phyloP scores from a whole-genome alignment of 2,329 filamentous ascomycete species.

The Pseudogymnoascus sp. region DNA sequence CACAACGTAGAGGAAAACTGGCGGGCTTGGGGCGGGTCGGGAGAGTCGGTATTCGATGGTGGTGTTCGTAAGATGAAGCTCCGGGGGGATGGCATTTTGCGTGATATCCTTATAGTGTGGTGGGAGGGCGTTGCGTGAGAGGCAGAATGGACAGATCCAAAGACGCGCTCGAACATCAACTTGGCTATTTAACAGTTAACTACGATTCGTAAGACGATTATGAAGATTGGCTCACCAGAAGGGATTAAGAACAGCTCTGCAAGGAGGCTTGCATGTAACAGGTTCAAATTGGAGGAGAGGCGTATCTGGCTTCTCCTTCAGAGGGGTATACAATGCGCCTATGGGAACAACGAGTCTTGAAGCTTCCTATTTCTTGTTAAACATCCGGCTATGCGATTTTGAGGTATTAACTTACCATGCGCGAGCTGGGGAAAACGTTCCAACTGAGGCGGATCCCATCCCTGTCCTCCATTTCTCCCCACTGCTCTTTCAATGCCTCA shows the following conservation, averaged over 20 bases:
- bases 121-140: constrained; percentile 73
- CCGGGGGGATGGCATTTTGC: constrained; percentile 69
- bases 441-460: constrained; percentile 95
- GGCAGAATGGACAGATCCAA: constrained; percentile 84
- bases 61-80: constrained; percentile 72
- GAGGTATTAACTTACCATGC: constrained; percentile 59
- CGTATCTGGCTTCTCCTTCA: constrained; percentile 89
- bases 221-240: constrained; percentile 61
- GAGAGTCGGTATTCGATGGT: constrained; percentile 85
- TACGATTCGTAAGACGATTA: constrained; percentile 17
- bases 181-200: constrained; percentile 45
- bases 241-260: constrained; percentile 89
- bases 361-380: constrained; percentile 59
- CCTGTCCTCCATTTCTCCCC: constrained; percentile 91
- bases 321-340: constrained; percentile 85
- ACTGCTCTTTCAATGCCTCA: constrained; percentile 88
- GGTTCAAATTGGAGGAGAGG: constrained; percentile 91
- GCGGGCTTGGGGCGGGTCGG: constrained; percentile 72
- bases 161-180: constrained; percentile 75
- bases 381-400: constrained; percentile 13
- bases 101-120: constrained; percentile 88
- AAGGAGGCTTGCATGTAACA: constrained; percentile 92
- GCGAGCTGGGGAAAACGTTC: constrained; percentile 97
- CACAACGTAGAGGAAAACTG: constrained; percentile 80
- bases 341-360: constrained; percentile 92